A percentile compares a stretch with the other conserved stretches of the same genome.
Evolutionary conservation across 1,284 basidiomycete genomes (phyloP).

Genomic region (Athelia sp.): DNA sequence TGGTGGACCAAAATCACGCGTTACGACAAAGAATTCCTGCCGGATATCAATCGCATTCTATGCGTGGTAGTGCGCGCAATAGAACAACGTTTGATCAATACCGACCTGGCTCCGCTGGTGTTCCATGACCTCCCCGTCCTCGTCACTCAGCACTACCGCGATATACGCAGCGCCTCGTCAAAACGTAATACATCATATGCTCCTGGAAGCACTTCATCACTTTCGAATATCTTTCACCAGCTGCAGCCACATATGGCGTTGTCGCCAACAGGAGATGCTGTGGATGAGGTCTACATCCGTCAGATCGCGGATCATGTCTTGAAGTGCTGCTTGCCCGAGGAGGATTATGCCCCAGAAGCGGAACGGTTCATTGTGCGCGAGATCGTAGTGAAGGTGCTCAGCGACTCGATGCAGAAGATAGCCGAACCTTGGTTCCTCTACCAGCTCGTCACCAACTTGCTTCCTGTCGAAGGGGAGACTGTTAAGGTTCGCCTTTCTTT

Average conservation of each 20-base stretch:
- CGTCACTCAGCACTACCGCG: conserved; percentile 65
- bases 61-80: conserved; percentile 53
- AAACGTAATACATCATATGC: conserved; percentile 68
- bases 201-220: conserved; percentile 50
- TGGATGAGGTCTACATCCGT: conserved; percentile 75
- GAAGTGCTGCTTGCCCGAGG: conserved; percentile 57
- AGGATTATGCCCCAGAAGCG: conserved; percentile 65
- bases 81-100: conserved; percentile 48
- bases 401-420: conserved; percentile 60
- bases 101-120: conserved; percentile 55
- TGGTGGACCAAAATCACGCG: conserved; percentile 82
- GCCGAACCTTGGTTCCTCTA: conserved; percentile 83
- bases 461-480: conserved; percentile 33
- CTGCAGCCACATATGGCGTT: conserved; percentile 78
- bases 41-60: conserved; percentile 61
- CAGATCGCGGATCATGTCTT: conserved; percentile 70
- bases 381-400: conserved; percentile 63
- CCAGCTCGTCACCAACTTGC: conserved; percentile 52
- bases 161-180: conserved; percentile 61
- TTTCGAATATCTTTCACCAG: conserved; percentile 68
- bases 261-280: conserved; percentile 44
- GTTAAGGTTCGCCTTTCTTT: conserved; percentile 28
- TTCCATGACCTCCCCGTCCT: conserved; percentile 58
- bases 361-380: conserved; percentile 77
- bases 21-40: conserved; percentile 77